These are phyloP conservation scores for Cutaneotrichosporon mucoides DNA, from an alignment of 1,284 basidiomycete genomes.

Conservation along the genomic window DNA sequence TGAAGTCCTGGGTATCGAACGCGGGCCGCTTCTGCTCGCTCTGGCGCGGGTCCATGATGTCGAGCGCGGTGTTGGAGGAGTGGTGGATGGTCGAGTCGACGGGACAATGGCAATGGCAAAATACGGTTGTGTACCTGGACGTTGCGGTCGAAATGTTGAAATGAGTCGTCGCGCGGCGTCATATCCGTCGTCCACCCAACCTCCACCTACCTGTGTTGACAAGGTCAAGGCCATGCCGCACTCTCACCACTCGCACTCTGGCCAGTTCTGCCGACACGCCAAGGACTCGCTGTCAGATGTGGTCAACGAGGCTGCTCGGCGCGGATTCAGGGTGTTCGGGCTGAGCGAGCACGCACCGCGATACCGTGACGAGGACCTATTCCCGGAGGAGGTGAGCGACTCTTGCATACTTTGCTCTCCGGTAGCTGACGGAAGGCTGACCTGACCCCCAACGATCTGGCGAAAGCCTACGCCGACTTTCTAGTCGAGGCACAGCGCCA, in stretches of 20 bases:
- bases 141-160: background rate
- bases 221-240: constrained; percentile 61
- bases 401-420: no score
- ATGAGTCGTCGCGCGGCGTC: background rate
- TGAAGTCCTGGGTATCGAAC: constrained; percentile 59
- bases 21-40: constrained; percentile 2
- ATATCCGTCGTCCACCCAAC: no score
- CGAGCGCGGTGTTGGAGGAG: background rate
- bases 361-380: constrained; percentile 73
- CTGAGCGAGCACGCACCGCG: constrained; percentile 94
- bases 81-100: background rate
- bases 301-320: constrained; percentile 68
- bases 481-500: constrained; percentile 62
- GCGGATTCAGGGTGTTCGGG: constrained; percentile 78
- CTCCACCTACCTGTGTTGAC: background rate
- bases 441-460: constrained; percentile 35
- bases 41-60: constrained; percentile 4
- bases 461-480: constrained; percentile 30
- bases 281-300: constrained; percentile 69
- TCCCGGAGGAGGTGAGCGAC: constrained; percentile 81
- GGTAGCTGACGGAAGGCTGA: constrained; percentile 32
- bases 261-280: constrained; percentile 94
- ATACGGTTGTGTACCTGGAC: no score
- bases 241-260: constrained; percentile 93
- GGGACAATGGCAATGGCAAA: background rate